These are phyloP conservation scores for Fusarium nisikadoi DNA, from an alignment of 2,329 filamentous ascomycete genomes.

Conservation along the genomic window DNA sequence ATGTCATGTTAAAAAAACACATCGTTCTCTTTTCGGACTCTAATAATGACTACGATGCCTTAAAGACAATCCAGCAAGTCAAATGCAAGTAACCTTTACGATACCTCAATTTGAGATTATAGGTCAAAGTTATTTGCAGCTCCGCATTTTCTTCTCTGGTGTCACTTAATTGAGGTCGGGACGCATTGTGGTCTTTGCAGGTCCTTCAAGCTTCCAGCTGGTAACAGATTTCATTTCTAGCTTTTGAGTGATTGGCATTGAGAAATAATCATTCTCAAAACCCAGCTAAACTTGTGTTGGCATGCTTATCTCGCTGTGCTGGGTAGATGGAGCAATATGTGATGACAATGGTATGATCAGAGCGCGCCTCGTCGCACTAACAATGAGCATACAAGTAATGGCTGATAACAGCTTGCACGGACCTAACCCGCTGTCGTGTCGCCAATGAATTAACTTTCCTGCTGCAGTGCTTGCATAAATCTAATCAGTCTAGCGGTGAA, in stretches of 20 bases:
- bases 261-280: accelerated
- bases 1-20: too few relatives aligned
- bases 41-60: too few relatives aligned
- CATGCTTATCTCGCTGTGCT: not conserved
- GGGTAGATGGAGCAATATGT: not conserved
- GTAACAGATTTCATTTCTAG: not conserved
- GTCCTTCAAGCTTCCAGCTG: not conserved
- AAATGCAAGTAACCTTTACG: accelerated
- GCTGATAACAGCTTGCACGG: not conserved
- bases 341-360: not conserved
- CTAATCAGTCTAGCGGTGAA: not conserved
- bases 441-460: not conserved
- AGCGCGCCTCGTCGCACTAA: not conserved
- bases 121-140: too few relatives aligned
- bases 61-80: accelerated
- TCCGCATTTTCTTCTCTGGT: too few relatives aligned
- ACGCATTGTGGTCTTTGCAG: accelerated
- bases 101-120: too few relatives aligned
- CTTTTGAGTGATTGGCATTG: too few relatives aligned
- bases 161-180: too few relatives aligned
- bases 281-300: not conserved
- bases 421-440: not conserved
- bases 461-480: not conserved
- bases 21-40: accelerated
- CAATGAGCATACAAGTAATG: not conserved